phyloP scores from a whole-genome alignment of 805 yeast genomes.

The Helenozyma rhizophorensis region DNA sequence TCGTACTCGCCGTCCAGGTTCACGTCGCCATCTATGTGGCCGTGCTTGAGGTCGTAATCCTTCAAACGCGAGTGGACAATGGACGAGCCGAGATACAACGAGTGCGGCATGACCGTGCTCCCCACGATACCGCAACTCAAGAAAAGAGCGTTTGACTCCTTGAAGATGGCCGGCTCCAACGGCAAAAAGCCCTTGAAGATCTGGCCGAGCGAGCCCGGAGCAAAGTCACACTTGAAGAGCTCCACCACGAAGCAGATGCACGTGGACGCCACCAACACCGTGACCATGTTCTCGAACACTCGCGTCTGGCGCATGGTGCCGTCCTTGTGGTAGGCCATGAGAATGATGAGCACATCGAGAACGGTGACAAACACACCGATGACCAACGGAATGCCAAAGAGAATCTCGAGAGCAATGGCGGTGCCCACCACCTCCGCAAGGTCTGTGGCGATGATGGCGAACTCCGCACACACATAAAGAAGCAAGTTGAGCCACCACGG shows the following conservation, averaged over 20 bases:
- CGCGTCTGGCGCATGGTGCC: constrained; percentile 74
- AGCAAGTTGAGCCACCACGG: constrained; percentile 61
- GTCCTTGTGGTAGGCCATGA: constrained; percentile 71
- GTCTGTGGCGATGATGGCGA: constrained; percentile 90
- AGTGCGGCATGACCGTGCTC: constrained; percentile 46
- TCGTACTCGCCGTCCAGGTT: constrained; percentile 4
- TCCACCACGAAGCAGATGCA: constrained; percentile 73
- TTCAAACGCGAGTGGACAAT: constrained; percentile 41
- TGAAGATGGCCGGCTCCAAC: constrained; percentile 23
- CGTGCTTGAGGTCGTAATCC: constrained; percentile 36
- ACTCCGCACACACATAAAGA: constrained; percentile 69
- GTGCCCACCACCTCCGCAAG: constrained; percentile 94
- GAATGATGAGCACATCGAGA: constrained; percentile 71
- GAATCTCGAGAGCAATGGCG: constrained; percentile 76
- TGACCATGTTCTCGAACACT: constrained; percentile 72
- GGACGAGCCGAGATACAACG: constrained; percentile 41
- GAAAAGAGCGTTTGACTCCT: constrained; percentile 36
- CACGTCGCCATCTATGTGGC: constrained; percentile 10
- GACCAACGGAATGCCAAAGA: constrained; percentile 68
- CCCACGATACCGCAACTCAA: constrained; percentile 44
- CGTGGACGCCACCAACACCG: constrained; percentile 65
- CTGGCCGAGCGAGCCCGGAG: constrained; percentile 47
- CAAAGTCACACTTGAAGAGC: constrained; percentile 49
- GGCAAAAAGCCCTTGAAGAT: constrained; percentile 73
- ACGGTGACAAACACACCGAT: constrained; percentile 78